Conservation (phyloP, 2,329 filamentous ascomycete species). For the Aspergillus transmontanensis region DNA sequence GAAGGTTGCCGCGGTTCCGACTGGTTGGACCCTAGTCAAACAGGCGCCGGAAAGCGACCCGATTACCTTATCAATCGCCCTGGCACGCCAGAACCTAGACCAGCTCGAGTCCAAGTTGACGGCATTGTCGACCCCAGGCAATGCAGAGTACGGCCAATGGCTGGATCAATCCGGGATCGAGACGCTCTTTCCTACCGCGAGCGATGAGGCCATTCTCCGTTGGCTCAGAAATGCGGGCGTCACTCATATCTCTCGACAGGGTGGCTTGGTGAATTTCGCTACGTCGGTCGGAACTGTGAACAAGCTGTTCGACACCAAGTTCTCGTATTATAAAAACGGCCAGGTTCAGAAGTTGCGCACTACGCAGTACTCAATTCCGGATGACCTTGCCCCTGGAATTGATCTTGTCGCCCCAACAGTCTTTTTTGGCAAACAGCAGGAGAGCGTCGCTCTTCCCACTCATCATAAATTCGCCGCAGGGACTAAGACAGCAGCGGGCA, state of each 20-base stretch:
- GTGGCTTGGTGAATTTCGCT: constrained; percentile 46
- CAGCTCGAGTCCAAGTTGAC: constrained; percentile 43
- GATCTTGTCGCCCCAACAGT: background rate
- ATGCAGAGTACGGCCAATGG: constrained; percentile 53
- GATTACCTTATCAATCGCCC: constrained; percentile 24
- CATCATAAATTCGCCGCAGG: background rate
- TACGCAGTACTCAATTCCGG: background rate
- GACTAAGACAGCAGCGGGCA: constrained; percentile 15
- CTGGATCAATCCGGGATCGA: constrained; percentile 49
- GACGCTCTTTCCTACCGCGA: constrained; percentile 43
- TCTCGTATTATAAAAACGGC: constrained; percentile 47
- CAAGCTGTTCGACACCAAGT: constrained; percentile 52
- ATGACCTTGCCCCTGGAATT: background rate
- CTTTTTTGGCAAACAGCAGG: background rate
- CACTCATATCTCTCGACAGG: constrained; percentile 39
- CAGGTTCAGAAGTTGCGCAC: background rate
- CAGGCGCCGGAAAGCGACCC: constrained; percentile 18
- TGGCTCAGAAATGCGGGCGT: constrained; percentile 51
- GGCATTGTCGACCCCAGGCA: constrained; percentile 50
- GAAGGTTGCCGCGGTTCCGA: background rate
- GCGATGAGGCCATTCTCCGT: constrained; percentile 37
- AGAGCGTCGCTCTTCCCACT: background rate
- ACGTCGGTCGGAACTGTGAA: constrained; percentile 47
- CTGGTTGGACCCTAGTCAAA: background rate
- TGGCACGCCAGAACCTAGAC: constrained; percentile 33